phyloP scores from a whole-genome alignment of 371 early-diverging fungal genomes.

The Cokeromyces recurvatus region DNA sequence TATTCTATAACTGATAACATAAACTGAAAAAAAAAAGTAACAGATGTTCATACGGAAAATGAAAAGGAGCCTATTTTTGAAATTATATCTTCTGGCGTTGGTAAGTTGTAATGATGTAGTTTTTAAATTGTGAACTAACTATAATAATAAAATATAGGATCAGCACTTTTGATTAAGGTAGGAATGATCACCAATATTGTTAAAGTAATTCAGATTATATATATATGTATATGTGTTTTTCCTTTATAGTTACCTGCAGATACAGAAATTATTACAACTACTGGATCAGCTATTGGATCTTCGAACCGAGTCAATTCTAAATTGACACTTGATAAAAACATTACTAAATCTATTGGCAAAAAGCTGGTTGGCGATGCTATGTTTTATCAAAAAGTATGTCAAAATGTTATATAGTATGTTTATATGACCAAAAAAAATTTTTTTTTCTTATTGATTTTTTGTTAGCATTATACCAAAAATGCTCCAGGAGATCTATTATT shows the following conservation, averaged over 20 bases:
- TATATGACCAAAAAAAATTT: too few relatives aligned
- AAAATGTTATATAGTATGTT: too few relatives aligned
- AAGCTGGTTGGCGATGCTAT: constrained; percentile 52
- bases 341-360: constrained; percentile 47
- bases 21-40: background rate
- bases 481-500: constrained; percentile 65
- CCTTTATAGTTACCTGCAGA: constrained; percentile 55
- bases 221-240: too few relatives aligned
- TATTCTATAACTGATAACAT: background rate
- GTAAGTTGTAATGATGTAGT: constrained; percentile 14
- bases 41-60: constrained; percentile 41
- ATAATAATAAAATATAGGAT: constrained; percentile 24
- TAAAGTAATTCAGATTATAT: too few relatives aligned
- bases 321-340: constrained; percentile 46
- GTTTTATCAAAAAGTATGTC: constrained; percentile 57
- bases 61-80: constrained; percentile 58
- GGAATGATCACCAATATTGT: too few relatives aligned
- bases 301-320: constrained; percentile 53
- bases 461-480: constrained; percentile 56
- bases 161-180: constrained; percentile 44
- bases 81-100: constrained; percentile 54
- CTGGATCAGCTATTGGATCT: constrained; percentile 59
- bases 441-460: too few relatives aligned
- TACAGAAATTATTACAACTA: constrained; percentile 56
- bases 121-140: too few relatives aligned